Percentiles rank a stretch among this genome's conserved stretches.
phyloP scores from a whole-genome alignment of 139 green algal genomes.

The Haematococcus sp. region DNA sequence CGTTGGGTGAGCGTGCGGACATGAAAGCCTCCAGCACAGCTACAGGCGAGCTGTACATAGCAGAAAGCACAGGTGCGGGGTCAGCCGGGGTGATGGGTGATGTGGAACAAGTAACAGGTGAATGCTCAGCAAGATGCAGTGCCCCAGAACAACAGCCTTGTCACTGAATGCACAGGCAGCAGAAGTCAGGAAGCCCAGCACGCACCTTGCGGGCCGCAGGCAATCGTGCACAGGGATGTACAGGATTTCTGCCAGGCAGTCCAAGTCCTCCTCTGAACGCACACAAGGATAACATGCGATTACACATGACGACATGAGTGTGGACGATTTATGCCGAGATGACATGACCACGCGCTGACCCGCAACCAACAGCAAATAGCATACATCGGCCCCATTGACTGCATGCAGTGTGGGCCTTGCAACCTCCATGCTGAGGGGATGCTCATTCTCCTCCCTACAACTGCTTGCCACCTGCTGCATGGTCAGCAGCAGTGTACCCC shows the following conservation, averaged over 20 bases:
- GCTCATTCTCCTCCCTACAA: too few relatives aligned
- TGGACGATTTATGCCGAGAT: neutral
- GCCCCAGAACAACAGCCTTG: too few relatives aligned
- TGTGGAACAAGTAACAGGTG: too few relatives aligned
- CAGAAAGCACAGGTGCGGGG: too few relatives aligned
- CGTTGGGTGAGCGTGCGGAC: slow-evolving; percentile 25
- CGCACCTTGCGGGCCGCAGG: slow-evolving; percentile 11
- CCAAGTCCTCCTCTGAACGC: slow-evolving; percentile 20
- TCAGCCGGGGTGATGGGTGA: too few relatives aligned
- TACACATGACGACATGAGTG: neutral
- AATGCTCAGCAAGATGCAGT: too few relatives aligned
- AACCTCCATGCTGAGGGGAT: too few relatives aligned
- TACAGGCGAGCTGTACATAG: slow-evolving; percentile 8
- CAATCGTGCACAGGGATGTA: slow-evolving; percentile 48
- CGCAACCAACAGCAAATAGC: neutral
- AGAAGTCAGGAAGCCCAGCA: too few relatives aligned
- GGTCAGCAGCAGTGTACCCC: too few relatives aligned
- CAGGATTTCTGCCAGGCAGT: slow-evolving; percentile 36
- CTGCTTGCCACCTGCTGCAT: too few relatives aligned
- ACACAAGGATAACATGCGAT: neutral
- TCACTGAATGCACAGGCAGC: too few relatives aligned
- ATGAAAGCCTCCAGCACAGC: slow-evolving; percentile 49
- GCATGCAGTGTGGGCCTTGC: too few relatives aligned
- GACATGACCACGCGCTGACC: neutral
- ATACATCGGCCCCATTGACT: neutral